phyloP scores from a whole-genome alignment of 305 asterid species.

The Salvia sclarea region DNA sequence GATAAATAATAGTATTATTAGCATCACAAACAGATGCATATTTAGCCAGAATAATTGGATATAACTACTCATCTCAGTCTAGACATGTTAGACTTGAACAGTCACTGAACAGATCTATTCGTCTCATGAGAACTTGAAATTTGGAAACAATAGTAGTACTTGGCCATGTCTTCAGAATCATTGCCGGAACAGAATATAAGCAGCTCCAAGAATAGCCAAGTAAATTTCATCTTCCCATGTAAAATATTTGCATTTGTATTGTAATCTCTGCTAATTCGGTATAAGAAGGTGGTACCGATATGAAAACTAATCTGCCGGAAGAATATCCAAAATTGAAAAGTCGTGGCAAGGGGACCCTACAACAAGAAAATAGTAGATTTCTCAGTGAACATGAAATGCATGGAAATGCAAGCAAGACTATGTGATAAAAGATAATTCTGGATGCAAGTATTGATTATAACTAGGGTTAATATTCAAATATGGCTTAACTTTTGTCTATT shows the following conservation, averaged over 20 bases:
- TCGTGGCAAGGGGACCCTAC: constrained; percentile 82
- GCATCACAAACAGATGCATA: background rate
- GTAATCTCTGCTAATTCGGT: background rate
- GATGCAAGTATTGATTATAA: background rate
- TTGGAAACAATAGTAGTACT: no score
- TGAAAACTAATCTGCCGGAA: constrained; percentile 52
- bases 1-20: background rate
- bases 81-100: background rate
- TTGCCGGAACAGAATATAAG: background rate
- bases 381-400: background rate
- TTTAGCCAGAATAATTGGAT: background rate
- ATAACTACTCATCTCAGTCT: background rate
- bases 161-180: background rate
- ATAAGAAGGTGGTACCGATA: background rate
- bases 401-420: background rate
- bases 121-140: background rate
- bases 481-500: no score
- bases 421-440: background rate
- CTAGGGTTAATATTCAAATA: no score
- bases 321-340: constrained; percentile 66
- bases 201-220: background rate
- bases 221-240: constrained; percentile 22
- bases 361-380: constrained; percentile 26
- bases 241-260: background rate
- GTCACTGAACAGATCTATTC: background rate